Conservation (phyloP, 768 basidiomycete genomes). For the Mycena maculata region DNA sequence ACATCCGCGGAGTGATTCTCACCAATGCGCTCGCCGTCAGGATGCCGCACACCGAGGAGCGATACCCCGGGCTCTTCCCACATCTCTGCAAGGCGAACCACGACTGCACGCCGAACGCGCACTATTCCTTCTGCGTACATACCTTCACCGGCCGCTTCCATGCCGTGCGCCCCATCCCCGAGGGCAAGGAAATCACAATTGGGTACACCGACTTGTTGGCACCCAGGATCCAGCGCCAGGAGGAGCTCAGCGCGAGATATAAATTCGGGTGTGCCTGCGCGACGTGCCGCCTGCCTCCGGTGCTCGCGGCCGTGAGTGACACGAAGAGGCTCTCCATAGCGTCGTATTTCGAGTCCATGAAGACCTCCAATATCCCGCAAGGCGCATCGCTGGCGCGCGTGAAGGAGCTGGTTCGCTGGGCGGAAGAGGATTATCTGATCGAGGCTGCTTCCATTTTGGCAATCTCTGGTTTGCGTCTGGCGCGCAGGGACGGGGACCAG, state of each 20-base stretch:
- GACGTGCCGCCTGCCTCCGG: slow-evolving; percentile 14
- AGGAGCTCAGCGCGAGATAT: slow-evolving; percentile 2
- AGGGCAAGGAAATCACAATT: slow-evolving; percentile 31
- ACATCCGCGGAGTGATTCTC: slow-evolving; percentile 17
- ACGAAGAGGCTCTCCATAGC: slow-evolving; percentile 10
- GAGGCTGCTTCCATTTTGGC: slow-evolving; percentile 22
- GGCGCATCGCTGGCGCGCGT: slow-evolving; percentile 3
- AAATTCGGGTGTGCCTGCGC: slow-evolving; percentile 21
- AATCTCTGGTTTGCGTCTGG: slow-evolving; percentile 26
- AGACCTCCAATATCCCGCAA: neutral
- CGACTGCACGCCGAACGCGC: slow-evolving; percentile 31
- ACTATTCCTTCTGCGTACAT: slow-evolving; percentile 14
- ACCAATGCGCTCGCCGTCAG: slow-evolving; percentile 27
- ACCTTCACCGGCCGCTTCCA: slow-evolving; percentile 20
- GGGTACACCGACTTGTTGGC: slow-evolving; percentile 27
- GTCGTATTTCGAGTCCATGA: slow-evolving; percentile 17
- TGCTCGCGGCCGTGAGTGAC: slow-evolving; percentile 14
- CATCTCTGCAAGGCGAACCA: slow-evolving; percentile 31
- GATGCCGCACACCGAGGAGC: slow-evolving; percentile 1
- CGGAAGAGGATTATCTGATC: slow-evolving; percentile 29
- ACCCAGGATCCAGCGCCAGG: slow-evolving; percentile 4
- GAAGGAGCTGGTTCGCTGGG: slow-evolving; percentile 19
- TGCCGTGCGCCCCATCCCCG: slow-evolving; percentile 24
- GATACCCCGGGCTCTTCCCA: slow-evolving; percentile 22
- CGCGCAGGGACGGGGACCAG: slow-evolving; percentile 1